A percentile compares a stretch with the other conserved stretches of the same genome.
Evolutionary conservation across 2,329 filamentous ascomycete species (phyloP).

Genomic region (Coniochaeta hoffmannii): DNA sequence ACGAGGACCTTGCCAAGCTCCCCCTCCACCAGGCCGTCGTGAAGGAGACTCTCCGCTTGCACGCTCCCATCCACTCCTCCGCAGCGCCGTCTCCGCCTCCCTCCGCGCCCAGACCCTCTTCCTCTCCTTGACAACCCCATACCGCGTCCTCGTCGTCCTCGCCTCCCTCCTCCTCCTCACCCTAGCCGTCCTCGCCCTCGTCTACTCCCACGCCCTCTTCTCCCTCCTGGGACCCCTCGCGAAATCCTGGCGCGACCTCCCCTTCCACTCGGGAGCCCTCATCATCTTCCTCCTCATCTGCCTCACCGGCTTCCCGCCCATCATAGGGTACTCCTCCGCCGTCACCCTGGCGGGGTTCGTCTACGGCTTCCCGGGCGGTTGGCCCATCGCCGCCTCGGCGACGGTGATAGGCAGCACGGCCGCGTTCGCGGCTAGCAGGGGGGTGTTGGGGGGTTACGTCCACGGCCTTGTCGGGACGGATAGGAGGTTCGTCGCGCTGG

Average conservation of each 20-base stretch:
- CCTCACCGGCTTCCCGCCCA: slow-evolving; percentile 72
- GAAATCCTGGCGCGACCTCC: slow-evolving; percentile 66
- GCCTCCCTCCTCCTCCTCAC: slow-evolving; percentile 50
- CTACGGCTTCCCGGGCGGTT: slow-evolving; percentile 55
- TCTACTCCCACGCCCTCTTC: slow-evolving; percentile 79
- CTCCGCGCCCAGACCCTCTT: slow-evolving; percentile 41
- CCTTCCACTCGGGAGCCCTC: slow-evolving; percentile 53
- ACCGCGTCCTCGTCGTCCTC: slow-evolving; percentile 51
- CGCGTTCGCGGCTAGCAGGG: slow-evolving; percentile 75
- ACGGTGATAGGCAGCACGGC: slow-evolving; percentile 71
- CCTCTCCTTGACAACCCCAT: slow-evolving; percentile 47
- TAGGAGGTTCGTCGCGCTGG: slow-evolving; percentile 79
- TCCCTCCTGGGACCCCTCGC: slow-evolving; percentile 65
- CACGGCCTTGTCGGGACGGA: slow-evolving; percentile 74
- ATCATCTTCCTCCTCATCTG: slow-evolving; percentile 73
- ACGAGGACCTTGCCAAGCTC: no score
- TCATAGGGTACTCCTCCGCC: slow-evolving; percentile 80
- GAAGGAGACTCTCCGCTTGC: slow-evolving; percentile 85
- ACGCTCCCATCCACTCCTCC: slow-evolving; percentile 74
- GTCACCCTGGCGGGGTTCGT: slow-evolving; percentile 47
- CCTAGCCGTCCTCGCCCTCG: slow-evolving; percentile 47
- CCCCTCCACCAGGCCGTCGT: slow-evolving; percentile 77
- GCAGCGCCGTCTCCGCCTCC: slow-evolving; percentile 34
- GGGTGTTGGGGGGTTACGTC: slow-evolving; percentile 71
- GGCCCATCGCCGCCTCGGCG: slow-evolving; percentile 74